Percentiles rank a stretch among this genome's conserved stretches.
Conservation (phyloP, 495 filamentous ascomycete species). For the Delitschia confertaspora region DNA sequence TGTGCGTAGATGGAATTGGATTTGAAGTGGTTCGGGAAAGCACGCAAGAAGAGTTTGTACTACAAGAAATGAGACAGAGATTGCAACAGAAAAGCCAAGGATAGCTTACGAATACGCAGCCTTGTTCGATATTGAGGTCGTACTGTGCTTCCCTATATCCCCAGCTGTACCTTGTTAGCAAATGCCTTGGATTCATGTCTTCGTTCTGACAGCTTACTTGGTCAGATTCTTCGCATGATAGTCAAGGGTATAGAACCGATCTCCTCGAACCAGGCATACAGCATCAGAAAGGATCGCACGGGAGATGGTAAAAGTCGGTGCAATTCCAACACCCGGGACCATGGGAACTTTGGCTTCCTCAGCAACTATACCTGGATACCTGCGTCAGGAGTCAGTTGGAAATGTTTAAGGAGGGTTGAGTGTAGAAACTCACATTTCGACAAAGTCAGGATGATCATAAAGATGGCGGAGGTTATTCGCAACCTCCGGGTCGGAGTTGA, state of each 20-base stretch:
- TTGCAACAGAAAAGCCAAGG: background rate
- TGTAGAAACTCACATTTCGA: constrained; percentile 52
- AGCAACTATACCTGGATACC: constrained; percentile 13
- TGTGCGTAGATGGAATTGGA: constrained; percentile 77
- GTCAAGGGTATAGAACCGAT: constrained; percentile 67
- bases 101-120: constrained; percentile 56
- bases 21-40: constrained; percentile 75
- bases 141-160: constrained; percentile 65
- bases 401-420: constrained; percentile 38
- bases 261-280: constrained; percentile 70
- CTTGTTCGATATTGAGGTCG: constrained; percentile 64
- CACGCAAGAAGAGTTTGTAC: constrained; percentile 70
- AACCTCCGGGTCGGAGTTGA: constrained; percentile 50
- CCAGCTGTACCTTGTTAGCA: constrained; percentile 38
- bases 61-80: constrained; percentile 15
- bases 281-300: constrained; percentile 78
- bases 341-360: constrained; percentile 58
- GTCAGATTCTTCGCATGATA: constrained; percentile 25
- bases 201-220: constrained; percentile 15
- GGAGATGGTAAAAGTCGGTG: constrained; percentile 72
- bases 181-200: background rate
- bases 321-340: constrained; percentile 68
- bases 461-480: constrained; percentile 45
- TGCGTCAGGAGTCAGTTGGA: constrained; percentile 63
- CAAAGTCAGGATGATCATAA: constrained; percentile 52